Evolutionary conservation across 768 basidiomycete species (phyloP).

Genomic region (Lanmaoa rubissima): DNA sequence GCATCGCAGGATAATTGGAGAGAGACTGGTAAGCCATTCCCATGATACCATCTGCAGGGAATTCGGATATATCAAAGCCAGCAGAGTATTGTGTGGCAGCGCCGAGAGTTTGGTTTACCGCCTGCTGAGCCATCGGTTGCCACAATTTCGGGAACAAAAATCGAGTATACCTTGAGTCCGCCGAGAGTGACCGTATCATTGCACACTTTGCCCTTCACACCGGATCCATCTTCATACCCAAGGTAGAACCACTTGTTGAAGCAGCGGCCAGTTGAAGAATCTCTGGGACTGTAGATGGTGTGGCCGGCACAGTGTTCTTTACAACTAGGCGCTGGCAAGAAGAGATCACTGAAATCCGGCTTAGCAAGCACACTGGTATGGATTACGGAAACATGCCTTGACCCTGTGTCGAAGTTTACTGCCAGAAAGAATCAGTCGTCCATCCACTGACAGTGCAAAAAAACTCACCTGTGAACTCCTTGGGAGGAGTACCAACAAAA

Average conservation of each 20-base stretch:
- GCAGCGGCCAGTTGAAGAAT: constrained; percentile 2
- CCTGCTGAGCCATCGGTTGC: constrained; percentile 6
- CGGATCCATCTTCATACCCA: background rate
- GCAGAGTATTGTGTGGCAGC: constrained; percentile 10
- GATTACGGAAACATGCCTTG: constrained; percentile 10
- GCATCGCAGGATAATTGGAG: constrained; percentile 32
- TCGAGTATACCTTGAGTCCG: constrained; percentile 6
- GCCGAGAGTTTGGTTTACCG: constrained; percentile 11
- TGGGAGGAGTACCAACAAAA: constrained; percentile 9
- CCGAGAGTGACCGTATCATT: constrained; percentile 10
- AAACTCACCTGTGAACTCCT: background rate
- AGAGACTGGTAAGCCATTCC: constrained; percentile 44
- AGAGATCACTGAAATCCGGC: constrained; percentile 21
- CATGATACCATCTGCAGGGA: constrained; percentile 28
- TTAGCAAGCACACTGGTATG: background rate
- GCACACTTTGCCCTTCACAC: constrained; percentile 6
- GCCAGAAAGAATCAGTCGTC: background rate
- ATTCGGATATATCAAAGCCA: background rate
- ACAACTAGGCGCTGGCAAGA: constrained; percentile 27
- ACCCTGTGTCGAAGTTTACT: constrained; percentile 30
- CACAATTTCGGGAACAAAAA: background rate
- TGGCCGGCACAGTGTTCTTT: constrained; percentile 27
- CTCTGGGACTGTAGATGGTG: constrained; percentile 29
- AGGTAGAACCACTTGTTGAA: background rate
- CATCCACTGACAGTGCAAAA: background rate